phyloP scores from a whole-genome alignment of 805 yeast genomes.

The Clavispora asparagi region DNA sequence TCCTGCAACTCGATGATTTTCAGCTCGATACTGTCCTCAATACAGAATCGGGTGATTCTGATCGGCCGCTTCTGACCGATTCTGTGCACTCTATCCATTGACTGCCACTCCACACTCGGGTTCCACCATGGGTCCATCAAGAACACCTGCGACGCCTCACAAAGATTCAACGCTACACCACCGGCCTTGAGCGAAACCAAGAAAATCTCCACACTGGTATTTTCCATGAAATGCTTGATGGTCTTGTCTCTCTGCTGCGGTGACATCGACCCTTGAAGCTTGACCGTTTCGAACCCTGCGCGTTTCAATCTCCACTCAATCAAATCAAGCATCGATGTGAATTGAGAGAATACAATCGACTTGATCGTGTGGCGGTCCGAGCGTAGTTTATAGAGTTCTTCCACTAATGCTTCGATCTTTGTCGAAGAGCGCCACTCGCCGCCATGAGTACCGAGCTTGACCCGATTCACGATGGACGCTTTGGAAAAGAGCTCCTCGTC shows the following conservation, averaged over 20 bases:
- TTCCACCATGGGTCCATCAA: constrained; percentile 99
- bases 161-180: constrained; percentile 93
- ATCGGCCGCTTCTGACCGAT: constrained; percentile 96
- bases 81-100: constrained; percentile 96
- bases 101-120: constrained; percentile 97
- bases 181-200: constrained; percentile 96
- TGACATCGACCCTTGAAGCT: constrained; percentile 94
- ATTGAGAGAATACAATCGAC: constrained; percentile 95
- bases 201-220: constrained; percentile 87
- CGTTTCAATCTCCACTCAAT: constrained; percentile 93
- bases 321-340: constrained; percentile 92
- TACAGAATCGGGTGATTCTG: constrained; percentile 83
- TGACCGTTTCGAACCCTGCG: constrained; percentile 93
- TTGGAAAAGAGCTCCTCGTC: constrained; percentile 55
- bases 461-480: constrained; percentile 77
- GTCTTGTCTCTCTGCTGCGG: constrained; percentile 93
- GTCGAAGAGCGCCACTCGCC: constrained; percentile 93
- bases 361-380: constrained; percentile 86
- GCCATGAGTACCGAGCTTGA: constrained; percentile 61
- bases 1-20: constrained; percentile 94
- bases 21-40: constrained; percentile 95
- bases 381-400: constrained; percentile 81
- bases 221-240: constrained; percentile 87
- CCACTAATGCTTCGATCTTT: constrained; percentile 92
- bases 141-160: constrained; percentile 96